Base-by-base conservation (phyloP, 1,284 basidiomycete species). In the Ganoderma meredithae region DNA sequence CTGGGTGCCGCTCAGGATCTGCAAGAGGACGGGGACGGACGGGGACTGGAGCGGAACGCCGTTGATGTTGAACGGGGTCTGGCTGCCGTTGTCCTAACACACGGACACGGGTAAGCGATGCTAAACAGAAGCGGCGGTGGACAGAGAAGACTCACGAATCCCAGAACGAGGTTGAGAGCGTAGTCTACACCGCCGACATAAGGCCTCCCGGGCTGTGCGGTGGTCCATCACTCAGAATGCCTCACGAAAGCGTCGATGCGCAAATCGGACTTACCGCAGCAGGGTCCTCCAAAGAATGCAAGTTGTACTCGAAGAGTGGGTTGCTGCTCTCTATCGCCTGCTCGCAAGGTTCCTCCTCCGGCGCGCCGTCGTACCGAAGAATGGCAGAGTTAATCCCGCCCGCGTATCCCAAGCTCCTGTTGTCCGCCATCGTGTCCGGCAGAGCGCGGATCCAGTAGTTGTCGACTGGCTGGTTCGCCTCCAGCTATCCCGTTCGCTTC, bases 361-460 rank as follows among this genome's bases (percentile, higher is more conserved):
- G 71, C 3, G 88, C 88, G 6, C 84, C 84, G 0, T 56, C 67
- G 72, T 90, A 90, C 17, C 84, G 82, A 36, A 90, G 73, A 64
- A 90, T 86, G 2, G 87, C 89, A 22, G 80, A 79, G 71, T 86
- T 87, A 56, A 82, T 74, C 6, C 83, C 83, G 13, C 77, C 78
- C 0, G 66, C 74, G 69, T 84, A 67, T 22, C 66, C 81, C 49
- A 53, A 17, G 22, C 22, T n/a, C 15, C 31, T 56, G 55, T 33
- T 15, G 79, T 77, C 66, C 77, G 79, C 27, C 10, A 65, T 33
- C 31, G 75, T 12, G 33, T 66, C 63, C 0, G 84, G 83, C 33
- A 80, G 49, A 15, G 83, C 81, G 12, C 83, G 81, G 47, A 85
- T 82, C 84, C 81, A 82, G 71, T 82, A 83, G 70, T 82, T 82